Percentiles rank a stretch among this genome's conserved stretches.
phyloP scores from a whole-genome alignment of 208 protist genomes.

The Trypanosoma congolense region DNA sequence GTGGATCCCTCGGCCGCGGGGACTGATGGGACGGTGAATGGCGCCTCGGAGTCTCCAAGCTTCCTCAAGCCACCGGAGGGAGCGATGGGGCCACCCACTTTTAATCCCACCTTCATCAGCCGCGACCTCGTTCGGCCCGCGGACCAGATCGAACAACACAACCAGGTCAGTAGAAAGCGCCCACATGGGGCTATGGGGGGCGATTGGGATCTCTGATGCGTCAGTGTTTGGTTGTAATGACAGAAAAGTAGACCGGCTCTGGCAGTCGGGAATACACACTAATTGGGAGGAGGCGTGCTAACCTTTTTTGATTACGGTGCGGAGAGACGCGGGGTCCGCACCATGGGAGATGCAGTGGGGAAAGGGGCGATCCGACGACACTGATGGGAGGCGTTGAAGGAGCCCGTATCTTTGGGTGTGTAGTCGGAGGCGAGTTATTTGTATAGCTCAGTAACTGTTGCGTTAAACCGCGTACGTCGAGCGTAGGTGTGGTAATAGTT shows the following conservation, averaged over 20 bases:
- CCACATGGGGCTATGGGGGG: conserved; percentile 5
- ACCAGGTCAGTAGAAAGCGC: conserved; percentile 3
- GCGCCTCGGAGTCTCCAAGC: neutral
- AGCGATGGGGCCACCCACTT: conserved; percentile 17
- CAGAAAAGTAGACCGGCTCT: neutral
- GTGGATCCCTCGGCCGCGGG: neutral
- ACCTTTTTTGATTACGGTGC: no score
- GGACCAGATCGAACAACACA: conserved; percentile 10
- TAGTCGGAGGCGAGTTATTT: no score
- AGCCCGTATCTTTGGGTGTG: no score
- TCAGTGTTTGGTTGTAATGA: neutral
- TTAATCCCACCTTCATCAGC: conserved; percentile 70
- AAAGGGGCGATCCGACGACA: no score
- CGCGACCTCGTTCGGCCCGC: conserved; percentile 36
- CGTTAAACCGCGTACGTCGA: no score
- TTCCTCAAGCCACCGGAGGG: conserved; percentile 30
- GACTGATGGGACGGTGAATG: neutral
- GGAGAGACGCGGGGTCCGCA: no score
- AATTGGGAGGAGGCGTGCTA: no score
- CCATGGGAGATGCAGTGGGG: no score
- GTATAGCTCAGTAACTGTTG: no score
- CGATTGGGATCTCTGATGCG: conserved; percentile 5
- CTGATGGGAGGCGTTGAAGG: no score
- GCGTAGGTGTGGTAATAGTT: no score
- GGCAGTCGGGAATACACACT: no score